Evolutionary conservation across 108 stramenopile species (phyloP), one percentile per base, ranked within the genome.

Genomic region (Stephanodiscus triporus): DNA sequence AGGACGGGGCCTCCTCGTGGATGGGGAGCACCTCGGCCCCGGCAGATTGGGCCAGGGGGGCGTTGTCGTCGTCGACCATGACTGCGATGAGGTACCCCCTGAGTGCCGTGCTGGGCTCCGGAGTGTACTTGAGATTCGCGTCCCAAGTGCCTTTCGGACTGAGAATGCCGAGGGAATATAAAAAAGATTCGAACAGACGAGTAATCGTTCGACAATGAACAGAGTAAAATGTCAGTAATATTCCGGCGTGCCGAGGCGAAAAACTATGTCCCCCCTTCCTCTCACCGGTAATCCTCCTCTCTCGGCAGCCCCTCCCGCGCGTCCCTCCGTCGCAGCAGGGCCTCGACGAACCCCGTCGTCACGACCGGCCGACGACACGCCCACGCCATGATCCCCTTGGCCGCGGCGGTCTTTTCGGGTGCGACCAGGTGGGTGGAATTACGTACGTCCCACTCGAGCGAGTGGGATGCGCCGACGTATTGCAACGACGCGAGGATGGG

Each of bases 301-400:
- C 51, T 54, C 9, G 82, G 82, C 40, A 83, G 16, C 7, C 29
- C 40, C 20, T 75, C 74, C 9, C 6, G 14, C 23, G 67, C 47
- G 14, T 63, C n/a, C 62, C 36, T 55, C 56, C 82, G 74, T 30
- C 40, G 40, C 48, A 83, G 38, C 59, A 83, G 57, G 16, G 73
- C 63, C 49, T 65, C 47, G 0, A 83, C 19, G 38, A 76, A 83
- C 37, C 29, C 78, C 43, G 36, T 36, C 8, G 82, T 79, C 6
- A 83, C 82, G 14, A 70, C 38, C 6, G 72, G 73, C 48, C 68
- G 49, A 34, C 82, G 68, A 17, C 68, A 70, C 19, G 82, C 82
- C 82, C 82, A 83, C n/a, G 82, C 82, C 69, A 66, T 72, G 29
- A 83, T 83, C 26, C 67, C 68, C 62, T 83, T 83, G 29, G 82